Evolutionary conservation across 1,284 basidiomycete genomes (phyloP), one percentile per base, ranked within the genome.

Genomic region (Puccinia hordei): DNA sequence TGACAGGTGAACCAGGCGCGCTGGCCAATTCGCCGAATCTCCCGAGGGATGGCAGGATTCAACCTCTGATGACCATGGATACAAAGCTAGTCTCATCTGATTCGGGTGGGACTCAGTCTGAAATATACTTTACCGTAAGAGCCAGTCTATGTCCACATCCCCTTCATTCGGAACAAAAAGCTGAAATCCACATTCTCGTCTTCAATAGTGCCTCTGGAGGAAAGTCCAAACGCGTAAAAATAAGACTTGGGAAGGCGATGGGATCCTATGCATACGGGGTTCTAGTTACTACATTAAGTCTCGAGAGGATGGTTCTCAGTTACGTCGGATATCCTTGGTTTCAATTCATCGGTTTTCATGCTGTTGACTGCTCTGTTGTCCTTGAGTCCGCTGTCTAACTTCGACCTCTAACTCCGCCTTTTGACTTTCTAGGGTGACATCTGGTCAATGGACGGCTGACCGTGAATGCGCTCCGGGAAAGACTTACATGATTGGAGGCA

Each of bases 171-270:
- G 6, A 49, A 73, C 13, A 27, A 24, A 22, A 22, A n/a, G 19
- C 46, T 55, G 38, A 73, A 57, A 57, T 6, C 24, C 38, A 15
- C 44, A 38, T 73, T 6, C 2, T 15, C 38, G n/a, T 33, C n/a
- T 2, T 35, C 41, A 24, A 24, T 57, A 80, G 77, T 80, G 77
- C 46, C 44, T 80, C 27, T 80, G 92, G 92, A 88, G 93, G 33
- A 92, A 91, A 83, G 90, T 90, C 38, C 91, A 92, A 84, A 87
- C 87, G 30, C 91, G 89, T 85, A 95, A 94, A 86, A 90, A 94
- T 85, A 93, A 93, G 85, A 93, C 91, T 0, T 95, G 93, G 93
- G 93, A 95, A 83, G 92, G 84, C 9, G 86, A 86, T 80, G 86
- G 84, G 0, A 81, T 87, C 12, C 83, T 85, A 38, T 81, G 84